phyloP scores from a whole-genome alignment of 2,329 filamentous ascomycete genomes.

The Ceratocystis lukuohia region DNA sequence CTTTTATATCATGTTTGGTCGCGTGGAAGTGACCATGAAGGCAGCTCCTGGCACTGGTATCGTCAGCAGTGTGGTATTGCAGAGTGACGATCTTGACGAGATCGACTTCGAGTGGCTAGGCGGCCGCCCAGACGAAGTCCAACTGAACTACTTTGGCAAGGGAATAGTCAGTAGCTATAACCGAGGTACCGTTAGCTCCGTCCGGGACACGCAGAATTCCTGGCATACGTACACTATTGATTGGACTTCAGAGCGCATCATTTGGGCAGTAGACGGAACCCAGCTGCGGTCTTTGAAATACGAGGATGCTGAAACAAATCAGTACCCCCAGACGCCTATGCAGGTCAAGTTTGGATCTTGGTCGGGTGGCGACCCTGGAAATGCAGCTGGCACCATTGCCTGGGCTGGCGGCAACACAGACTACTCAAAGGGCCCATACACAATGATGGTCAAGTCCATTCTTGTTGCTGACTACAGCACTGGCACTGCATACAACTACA shows the following conservation, averaged over 20 bases:
- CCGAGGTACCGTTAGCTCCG: slow-evolving; percentile 65
- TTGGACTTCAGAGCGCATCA: slow-evolving; percentile 74
- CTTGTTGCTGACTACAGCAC: slow-evolving; percentile 85
- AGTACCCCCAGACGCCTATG: slow-evolving; percentile 95
- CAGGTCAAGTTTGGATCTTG: slow-evolving; percentile 83
- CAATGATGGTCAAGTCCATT: slow-evolving; percentile 68
- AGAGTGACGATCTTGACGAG: slow-evolving; percentile 86
- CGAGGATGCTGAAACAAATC: slow-evolving; percentile 51
- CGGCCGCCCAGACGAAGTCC: slow-evolving; percentile 60
- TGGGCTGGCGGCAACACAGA: slow-evolving; percentile 83
- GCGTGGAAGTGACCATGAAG: slow-evolving; percentile 73
- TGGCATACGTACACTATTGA: slow-evolving; percentile 85
- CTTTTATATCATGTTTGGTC: slow-evolving; percentile 99
- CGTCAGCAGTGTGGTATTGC: slow-evolving; percentile 79
- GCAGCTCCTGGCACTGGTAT: slow-evolving; percentile 81
- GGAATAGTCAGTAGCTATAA: slow-evolving; percentile 76
- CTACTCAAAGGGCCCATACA: slow-evolving; percentile 71
- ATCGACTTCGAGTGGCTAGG: slow-evolving; percentile 98
- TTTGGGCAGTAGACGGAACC: slow-evolving; percentile 72
- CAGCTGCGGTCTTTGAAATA: slow-evolving; percentile 64
- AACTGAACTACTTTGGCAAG: slow-evolving; percentile 96
- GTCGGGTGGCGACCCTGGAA: slow-evolving; percentile 77
- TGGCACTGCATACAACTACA: slow-evolving; percentile 71
- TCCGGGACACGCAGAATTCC: slow-evolving; percentile 52
- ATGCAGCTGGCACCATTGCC: slow-evolving; percentile 66